Evolutionary conservation across 352 stramenopile species (phyloP).

Genomic region (Pythium sp.): DNA sequence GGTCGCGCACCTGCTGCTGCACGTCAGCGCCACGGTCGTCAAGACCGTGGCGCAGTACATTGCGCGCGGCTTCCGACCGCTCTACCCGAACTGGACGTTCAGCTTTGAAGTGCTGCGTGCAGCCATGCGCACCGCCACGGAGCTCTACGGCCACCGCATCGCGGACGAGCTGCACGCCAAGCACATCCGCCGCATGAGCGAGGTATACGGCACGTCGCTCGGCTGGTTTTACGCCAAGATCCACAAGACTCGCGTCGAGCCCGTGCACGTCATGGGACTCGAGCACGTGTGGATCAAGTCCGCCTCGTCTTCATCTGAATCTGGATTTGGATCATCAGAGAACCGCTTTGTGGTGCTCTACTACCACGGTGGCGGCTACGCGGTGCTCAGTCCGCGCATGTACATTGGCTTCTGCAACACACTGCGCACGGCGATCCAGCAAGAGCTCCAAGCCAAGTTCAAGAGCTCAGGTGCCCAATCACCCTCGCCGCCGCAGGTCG

Average conservation of each 20-base stretch:
- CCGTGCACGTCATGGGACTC: slow-evolving; percentile 27
- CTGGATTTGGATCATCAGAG: background rate
- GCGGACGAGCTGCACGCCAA: slow-evolving; percentile 18
- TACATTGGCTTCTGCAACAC: slow-evolving; percentile 41
- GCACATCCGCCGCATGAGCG: slow-evolving; percentile 23
- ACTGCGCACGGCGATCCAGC: slow-evolving; percentile 20
- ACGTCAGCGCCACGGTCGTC: slow-evolving; percentile 1
- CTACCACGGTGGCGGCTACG: slow-evolving; percentile 45
- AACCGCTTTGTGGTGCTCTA: slow-evolving; percentile 17
- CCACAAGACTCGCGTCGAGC: slow-evolving; percentile 24
- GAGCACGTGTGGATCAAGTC: slow-evolving; percentile 36
- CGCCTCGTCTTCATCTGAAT: background rate
- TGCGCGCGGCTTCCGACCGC: slow-evolving; percentile 19
- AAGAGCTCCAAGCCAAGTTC: slow-evolving; percentile 16
- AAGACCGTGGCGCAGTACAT: slow-evolving; percentile 7
- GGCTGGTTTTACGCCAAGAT: slow-evolving; percentile 25
- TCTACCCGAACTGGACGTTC: slow-evolving; percentile 37
- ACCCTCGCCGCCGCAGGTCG: slow-evolving; percentile 17
- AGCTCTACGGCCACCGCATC: slow-evolving; percentile 27
- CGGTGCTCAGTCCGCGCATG: slow-evolving; percentile 34
- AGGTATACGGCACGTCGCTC: slow-evolving; percentile 19
- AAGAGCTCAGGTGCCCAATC: background rate
- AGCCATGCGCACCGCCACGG: slow-evolving; percentile 16
- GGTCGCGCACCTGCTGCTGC: slow-evolving; percentile 6
- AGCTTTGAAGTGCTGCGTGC: slow-evolving; percentile 27